A percentile compares a stretch with the other conserved stretches of the same genome.
Conservation (phyloP, 192 early-diverging fungal species). For the Umbelopsis isabellina region DNA sequence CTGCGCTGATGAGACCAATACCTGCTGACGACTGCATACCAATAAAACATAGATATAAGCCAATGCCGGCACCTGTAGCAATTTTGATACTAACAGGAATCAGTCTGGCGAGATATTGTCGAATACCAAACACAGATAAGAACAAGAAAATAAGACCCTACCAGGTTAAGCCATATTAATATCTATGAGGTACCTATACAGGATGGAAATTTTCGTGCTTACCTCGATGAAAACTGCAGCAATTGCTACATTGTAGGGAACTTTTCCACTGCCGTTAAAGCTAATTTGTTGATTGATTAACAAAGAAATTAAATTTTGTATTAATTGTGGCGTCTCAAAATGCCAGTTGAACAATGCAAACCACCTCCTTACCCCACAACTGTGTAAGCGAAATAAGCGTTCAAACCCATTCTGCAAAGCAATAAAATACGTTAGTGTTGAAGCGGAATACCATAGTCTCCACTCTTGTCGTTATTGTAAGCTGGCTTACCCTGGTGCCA, state of each 20-base stretch:
- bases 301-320: neutral
- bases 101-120: slow-evolving; percentile 74
- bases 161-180: neutral
- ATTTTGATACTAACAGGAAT: slow-evolving; percentile 74
- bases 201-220: neutral
- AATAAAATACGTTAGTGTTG: neutral
- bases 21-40: slow-evolving; percentile 80
- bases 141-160: slow-evolving; percentile 74
- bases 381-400: slow-evolving; percentile 83
- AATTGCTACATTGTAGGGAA: slow-evolving; percentile 65
- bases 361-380: slow-evolving; percentile 60
- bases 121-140: slow-evolving; percentile 74
- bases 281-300: neutral
- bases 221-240: slow-evolving; percentile 77
- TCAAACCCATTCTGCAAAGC: slow-evolving; percentile 67
- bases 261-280: slow-evolving; percentile 72
- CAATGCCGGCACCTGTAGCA: slow-evolving; percentile 79
- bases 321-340: neutral
- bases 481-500: slow-evolving; percentile 68
- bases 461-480: too few relatives aligned
- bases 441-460: too few relatives aligned
- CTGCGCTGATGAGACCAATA: slow-evolving; percentile 71
- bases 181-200: neutral
- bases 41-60: slow-evolving; percentile 79
- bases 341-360: neutral